Conservation (phyloP, 495 filamentous ascomycete species). For the Penicillium chermesinum region DNA sequence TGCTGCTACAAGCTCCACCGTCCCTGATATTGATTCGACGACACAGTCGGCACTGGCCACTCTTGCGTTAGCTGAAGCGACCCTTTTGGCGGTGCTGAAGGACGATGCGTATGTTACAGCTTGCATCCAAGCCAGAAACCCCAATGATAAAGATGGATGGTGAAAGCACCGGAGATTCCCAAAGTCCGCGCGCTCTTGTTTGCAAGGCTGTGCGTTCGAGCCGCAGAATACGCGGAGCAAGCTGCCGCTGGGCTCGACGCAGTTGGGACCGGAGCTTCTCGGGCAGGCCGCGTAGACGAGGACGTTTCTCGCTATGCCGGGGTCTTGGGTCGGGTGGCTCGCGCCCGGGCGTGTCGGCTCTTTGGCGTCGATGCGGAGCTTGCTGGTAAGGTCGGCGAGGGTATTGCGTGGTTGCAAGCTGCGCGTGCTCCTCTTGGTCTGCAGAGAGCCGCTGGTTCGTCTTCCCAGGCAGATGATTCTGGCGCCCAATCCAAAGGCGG, state of each 20-base stretch:
- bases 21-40: constrained; percentile 57
- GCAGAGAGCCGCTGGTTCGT: constrained; percentile 8
- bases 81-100: constrained; percentile 81
- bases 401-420: constrained; percentile 75
- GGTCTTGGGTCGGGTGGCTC: constrained; percentile 65
- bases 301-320: constrained; percentile 64
- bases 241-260: constrained; percentile 44
- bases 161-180: constrained; percentile 75
- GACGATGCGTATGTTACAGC: constrained; percentile 86
- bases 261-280: constrained; percentile 27
- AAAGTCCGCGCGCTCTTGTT: constrained; percentile 85
- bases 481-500: constrained; percentile 38
- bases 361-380: constrained; percentile 86
- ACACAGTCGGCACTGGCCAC: constrained; percentile 65
- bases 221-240: constrained; percentile 50
- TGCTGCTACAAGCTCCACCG: constrained; percentile 8
- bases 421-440: constrained; percentile 67
- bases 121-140: constrained; percentile 69
- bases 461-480: constrained; percentile 14
- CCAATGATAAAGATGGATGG: constrained; percentile 86
- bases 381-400: constrained; percentile 71
- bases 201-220: constrained; percentile 75
- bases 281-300: constrained; percentile 40
- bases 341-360: constrained; percentile 82
- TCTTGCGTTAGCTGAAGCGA: constrained; percentile 80